Conservation (phyloP, 1,284 basidiomycete species). For the Tilletia walkeri region DNA sequence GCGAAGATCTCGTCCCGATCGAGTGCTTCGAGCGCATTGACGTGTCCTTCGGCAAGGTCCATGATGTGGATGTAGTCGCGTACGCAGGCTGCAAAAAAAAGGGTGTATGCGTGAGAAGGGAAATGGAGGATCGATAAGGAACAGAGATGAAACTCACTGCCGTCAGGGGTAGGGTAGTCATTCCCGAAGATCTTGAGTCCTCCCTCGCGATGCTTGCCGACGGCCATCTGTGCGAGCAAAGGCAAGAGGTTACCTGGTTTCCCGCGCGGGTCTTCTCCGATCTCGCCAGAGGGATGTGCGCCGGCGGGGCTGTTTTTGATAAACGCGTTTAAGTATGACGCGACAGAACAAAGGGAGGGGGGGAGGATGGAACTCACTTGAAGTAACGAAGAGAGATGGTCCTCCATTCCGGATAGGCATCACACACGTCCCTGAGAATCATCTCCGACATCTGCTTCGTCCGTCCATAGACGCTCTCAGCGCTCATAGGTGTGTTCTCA, state of each 20-base stretch:
- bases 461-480: slow-evolving; percentile 90
- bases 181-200: slow-evolving; percentile 92
- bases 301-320: slow-evolving; percentile 73
- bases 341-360: background rate
- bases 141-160: slow-evolving; percentile 59
- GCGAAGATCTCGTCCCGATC: slow-evolving; percentile 64
- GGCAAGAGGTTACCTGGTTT: slow-evolving; percentile 94
- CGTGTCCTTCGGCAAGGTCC: slow-evolving; percentile 89
- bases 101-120: background rate
- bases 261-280: slow-evolving; percentile 94
- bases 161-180: slow-evolving; percentile 94
- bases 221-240: slow-evolving; percentile 89
- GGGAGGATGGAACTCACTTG: slow-evolving; percentile 66
- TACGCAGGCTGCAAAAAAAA: slow-evolving; percentile 35
- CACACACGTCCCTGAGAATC: slow-evolving; percentile 84
- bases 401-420: slow-evolving; percentile 74
- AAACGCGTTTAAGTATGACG: background rate
- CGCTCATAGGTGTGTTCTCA: slow-evolving; percentile 81
- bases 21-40: slow-evolving; percentile 85
- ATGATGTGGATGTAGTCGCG: slow-evolving; percentile 97
- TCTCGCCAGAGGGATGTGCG: slow-evolving; percentile 89
- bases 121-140: background rate
- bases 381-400: slow-evolving; percentile 89
- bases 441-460: slow-evolving; percentile 94
- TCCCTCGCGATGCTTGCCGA: slow-evolving; percentile 78